Base-by-base conservation (phyloP, 2,329 filamentous ascomycete genomes). In the Cercospora citrullina region DNA sequence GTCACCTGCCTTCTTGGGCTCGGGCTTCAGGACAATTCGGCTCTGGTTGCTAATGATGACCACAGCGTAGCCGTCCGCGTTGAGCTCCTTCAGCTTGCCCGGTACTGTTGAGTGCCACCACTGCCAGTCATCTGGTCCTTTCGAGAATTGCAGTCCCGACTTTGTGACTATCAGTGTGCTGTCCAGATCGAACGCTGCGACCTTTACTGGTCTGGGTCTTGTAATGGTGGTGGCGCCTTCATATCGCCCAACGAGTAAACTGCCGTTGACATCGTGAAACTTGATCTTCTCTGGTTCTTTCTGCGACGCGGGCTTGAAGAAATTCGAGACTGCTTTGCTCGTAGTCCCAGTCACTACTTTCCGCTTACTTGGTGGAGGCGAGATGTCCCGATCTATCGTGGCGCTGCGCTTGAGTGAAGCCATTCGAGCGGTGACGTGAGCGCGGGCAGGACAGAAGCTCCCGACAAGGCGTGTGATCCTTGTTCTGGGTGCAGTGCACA, bases 11-110 rank as follows among this genome's bases (percentile, higher is more conserved):
- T 90, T 86, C 33, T 71, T 71, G 62, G 92, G 87, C 21, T 88
- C 86, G 63, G 92, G 87, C 18, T 87, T 85, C 70, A 98, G 82
- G 16, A 87, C 90, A 55, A 99, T 84, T 14, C 91, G 93, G 60
- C 86, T 94, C 79, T 99, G 95, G 78, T 99, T 99, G 70, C 92
- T 96, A 60, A 99, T 81, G 59, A 98, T 87, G 18, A 92, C 86
- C 12, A 98, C 80, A 57, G 86, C 86, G 79, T 91, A 96, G 31
- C 91, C 92, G 72, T 95, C 87, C 10, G 87, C 82, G 75, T 92
- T 86, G 1, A 98, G 83, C 68, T 89, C 82, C 71, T 85, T 87
- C 18, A 99, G 79, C 63, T 82, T 87, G 0, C 79, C 80, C 0
- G 93, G 92, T 0, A 98, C 91, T 18, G 81, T 84, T 14, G 80